Evolutionary conservation across 805 yeast genomes (phyloP).

Genomic region (Barnettozyma botsteinii): DNA sequence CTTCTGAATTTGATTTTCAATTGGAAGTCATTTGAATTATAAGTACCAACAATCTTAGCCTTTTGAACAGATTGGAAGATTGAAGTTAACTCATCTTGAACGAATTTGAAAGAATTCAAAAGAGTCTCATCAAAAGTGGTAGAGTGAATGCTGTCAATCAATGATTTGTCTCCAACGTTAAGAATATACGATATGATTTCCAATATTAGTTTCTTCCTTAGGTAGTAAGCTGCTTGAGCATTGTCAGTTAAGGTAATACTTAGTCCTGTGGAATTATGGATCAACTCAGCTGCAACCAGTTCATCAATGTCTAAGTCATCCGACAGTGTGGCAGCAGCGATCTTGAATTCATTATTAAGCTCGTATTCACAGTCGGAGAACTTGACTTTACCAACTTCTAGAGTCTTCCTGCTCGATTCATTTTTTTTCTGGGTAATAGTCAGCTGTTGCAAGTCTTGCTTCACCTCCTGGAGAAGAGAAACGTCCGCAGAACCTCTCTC

Average conservation of each 20-base stretch:
- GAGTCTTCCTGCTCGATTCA: slow-evolving; percentile 38
- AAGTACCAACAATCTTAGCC: slow-evolving; percentile 48
- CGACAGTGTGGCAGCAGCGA: slow-evolving; percentile 50
- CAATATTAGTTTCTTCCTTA: slow-evolving; percentile 67
- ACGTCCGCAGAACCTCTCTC: slow-evolving; percentile 12
- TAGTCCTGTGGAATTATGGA: slow-evolving; percentile 41
- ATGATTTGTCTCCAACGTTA: slow-evolving; percentile 25
- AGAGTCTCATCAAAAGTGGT: slow-evolving; percentile 35
- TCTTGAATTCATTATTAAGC: slow-evolving; percentile 60
- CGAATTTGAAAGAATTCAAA: slow-evolving; percentile 47
- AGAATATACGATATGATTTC: slow-evolving; percentile 49
- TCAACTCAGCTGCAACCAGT: slow-evolving; percentile 61
- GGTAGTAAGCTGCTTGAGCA: slow-evolving; percentile 63
- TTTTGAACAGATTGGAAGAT: slow-evolving; percentile 49
- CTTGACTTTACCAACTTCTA: slow-evolving; percentile 41
- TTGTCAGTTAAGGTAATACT: slow-evolving; percentile 49
- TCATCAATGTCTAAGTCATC: slow-evolving; percentile 76
- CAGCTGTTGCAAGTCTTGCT: slow-evolving; percentile 40
- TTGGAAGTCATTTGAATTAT: slow-evolving; percentile 38
- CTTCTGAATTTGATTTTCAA: slow-evolving; percentile 53
- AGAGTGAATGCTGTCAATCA: slow-evolving; percentile 19
- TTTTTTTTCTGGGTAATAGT: slow-evolving; percentile 39
- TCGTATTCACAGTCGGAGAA: slow-evolving; percentile 54
- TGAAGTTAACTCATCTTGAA: slow-evolving; percentile 51
- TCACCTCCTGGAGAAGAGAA: slow-evolving; percentile 25